Evolutionary conservation across 2,329 filamentous ascomycete genomes (phyloP).

Genomic region (Pestalotiopsis sp.): DNA sequence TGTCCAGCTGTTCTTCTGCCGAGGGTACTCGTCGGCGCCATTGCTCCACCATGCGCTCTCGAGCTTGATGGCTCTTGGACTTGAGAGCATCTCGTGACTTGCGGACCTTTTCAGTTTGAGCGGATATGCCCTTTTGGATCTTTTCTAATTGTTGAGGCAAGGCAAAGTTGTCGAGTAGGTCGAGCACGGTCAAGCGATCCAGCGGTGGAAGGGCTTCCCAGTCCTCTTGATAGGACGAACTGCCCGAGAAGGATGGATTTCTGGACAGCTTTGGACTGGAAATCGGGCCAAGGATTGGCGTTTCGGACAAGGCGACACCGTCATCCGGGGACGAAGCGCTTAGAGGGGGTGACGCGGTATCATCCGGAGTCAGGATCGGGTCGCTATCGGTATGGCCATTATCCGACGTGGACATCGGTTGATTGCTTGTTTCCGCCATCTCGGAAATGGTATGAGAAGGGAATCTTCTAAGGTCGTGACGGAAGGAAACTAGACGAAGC

Average conservation of each 20-base stretch:
- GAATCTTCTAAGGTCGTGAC: slow-evolving; percentile 37
- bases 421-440: slow-evolving; percentile 42
- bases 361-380: slow-evolving; percentile 42
- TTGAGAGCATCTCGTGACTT: slow-evolving; percentile 81
- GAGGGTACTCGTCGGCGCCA: slow-evolving; percentile 85
- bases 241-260: slow-evolving; percentile 80
- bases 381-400: slow-evolving; percentile 46
- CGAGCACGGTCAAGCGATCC: slow-evolving; percentile 88
- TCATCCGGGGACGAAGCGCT: slow-evolving; percentile 46
- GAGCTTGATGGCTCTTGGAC: slow-evolving; percentile 75
- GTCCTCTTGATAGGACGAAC: slow-evolving; percentile 84
- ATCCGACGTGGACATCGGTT: slow-evolving; percentile 39
- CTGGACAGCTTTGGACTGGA: slow-evolving; percentile 68
- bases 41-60: slow-evolving; percentile 87
- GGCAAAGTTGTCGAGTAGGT: slow-evolving; percentile 91
- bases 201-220: slow-evolving; percentile 86
- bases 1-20: slow-evolving; percentile 89
- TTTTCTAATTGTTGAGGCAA: slow-evolving; percentile 89
- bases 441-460: slow-evolving; percentile 40
- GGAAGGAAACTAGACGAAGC: slow-evolving; percentile 42
- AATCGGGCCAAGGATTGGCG: slow-evolving; percentile 51
- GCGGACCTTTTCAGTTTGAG: slow-evolving; percentile 83
- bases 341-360: slow-evolving; percentile 42
- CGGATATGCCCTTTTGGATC: slow-evolving; percentile 79
- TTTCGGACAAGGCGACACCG: slow-evolving; percentile 45